phyloP scores from a whole-genome alignment of 2,329 filamentous ascomycete genomes.

The Tolypocladium endophyticum region DNA sequence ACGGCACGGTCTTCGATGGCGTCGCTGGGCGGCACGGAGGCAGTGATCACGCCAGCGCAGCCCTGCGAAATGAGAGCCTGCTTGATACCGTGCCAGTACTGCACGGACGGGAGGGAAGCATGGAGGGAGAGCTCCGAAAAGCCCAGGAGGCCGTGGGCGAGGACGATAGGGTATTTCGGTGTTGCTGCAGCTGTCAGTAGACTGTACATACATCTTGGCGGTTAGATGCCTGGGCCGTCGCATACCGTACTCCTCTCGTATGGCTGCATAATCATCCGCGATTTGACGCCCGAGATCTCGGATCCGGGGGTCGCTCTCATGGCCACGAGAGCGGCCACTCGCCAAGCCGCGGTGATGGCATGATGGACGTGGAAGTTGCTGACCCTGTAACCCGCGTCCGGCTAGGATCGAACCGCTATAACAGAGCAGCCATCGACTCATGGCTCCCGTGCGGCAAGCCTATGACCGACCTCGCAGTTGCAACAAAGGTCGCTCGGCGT shows the following conservation, averaged over 20 bases:
- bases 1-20: conserved; percentile 51
- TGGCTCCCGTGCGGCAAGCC: not conserved
- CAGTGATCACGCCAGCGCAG: conserved; percentile 41
- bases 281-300: conserved; percentile 18
- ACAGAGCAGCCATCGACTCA: conserved; percentile 1
- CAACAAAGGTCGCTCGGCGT: not conserved
- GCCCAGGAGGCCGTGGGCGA: conserved; percentile 55
- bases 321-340: not conserved
- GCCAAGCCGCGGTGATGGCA: not conserved
- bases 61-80: conserved; percentile 44
- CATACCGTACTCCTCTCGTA: conserved; percentile 34
- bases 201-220: not conserved
- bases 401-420: not conserved
- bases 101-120: conserved; percentile 41
- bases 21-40: conserved; percentile 50
- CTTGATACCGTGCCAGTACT: conserved; percentile 56
- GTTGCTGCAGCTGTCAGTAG: conserved; percentile 28
- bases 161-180: conserved; percentile 51
- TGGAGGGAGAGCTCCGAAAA: conserved; percentile 47
- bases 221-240: not conserved
- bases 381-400: not conserved
- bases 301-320: conserved; percentile 2
- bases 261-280: conserved; percentile 33
- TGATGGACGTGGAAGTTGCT: not conserved
- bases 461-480: not conserved